Conservation (phyloP, 2,329 filamentous ascomycete genomes). For the Hypoxylon sp. region DNA sequence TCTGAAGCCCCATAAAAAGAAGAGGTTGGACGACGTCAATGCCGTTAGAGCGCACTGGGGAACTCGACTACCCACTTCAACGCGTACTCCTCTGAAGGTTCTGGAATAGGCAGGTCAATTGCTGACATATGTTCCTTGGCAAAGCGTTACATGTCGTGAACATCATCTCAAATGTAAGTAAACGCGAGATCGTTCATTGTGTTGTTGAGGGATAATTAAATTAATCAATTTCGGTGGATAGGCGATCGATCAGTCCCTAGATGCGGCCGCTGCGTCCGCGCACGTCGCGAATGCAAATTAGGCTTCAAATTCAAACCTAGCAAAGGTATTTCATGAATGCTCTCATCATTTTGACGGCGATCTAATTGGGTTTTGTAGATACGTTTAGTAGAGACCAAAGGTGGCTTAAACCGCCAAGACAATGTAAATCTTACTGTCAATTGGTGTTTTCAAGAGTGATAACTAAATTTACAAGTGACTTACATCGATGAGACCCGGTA, state of each 20-base stretch:
- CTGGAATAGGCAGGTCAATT: constrained; percentile 13
- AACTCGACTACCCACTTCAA: neutral
- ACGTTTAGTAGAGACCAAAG: constrained; percentile 51
- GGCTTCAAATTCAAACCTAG: constrained; percentile 56
- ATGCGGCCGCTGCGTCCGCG: constrained; percentile 53
- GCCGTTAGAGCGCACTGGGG: neutral
- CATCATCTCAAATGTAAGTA: constrained; percentile 64
- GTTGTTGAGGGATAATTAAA: constrained; percentile 8
- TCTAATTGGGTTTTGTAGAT: constrained; percentile 34
- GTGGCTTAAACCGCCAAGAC: constrained; percentile 52
- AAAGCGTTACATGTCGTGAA: constrained; percentile 63
- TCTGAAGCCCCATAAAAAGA: neutral
- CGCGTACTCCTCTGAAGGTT: constrained; percentile 3
- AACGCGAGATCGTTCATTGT: neutral
- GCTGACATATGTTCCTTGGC: constrained; percentile 33
- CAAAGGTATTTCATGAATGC: constrained; percentile 47
- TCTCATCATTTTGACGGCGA: neutral
- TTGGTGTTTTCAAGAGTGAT: neutral
- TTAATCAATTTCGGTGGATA: constrained; percentile 49
- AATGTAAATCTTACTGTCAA: constrained; percentile 43
- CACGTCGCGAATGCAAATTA: constrained; percentile 54
- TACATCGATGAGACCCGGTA: constrained; percentile 53
- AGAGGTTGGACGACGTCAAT: constrained; percentile 3
- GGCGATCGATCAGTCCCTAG: constrained; percentile 58
- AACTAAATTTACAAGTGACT: constrained; percentile 47